phyloP scores from a whole-genome alignment of 1,139 yeast species.

The Candida freyschussii region DNA sequence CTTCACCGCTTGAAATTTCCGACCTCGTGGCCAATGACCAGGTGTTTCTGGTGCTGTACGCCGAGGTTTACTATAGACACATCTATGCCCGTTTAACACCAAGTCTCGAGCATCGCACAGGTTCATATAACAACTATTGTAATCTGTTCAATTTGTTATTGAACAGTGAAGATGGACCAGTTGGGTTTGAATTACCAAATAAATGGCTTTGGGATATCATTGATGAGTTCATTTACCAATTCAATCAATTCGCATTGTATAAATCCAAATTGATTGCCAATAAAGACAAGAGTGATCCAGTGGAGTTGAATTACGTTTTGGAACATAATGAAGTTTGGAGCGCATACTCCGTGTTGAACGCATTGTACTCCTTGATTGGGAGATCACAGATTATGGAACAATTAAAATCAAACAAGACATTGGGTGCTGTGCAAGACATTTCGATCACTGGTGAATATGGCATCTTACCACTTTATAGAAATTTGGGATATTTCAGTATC shows the following conservation, averaged over 20 bases:
- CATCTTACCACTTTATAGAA: constrained; percentile 37
- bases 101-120: constrained; percentile 39
- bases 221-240: constrained; percentile 48
- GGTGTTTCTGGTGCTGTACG: constrained; percentile 39
- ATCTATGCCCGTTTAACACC: constrained; percentile 40
- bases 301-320: constrained; percentile 33
- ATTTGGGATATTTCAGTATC: constrained; percentile 43
- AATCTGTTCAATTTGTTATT: constrained; percentile 41
- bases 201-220: constrained; percentile 49
- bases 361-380: constrained; percentile 41
- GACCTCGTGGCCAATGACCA: constrained; percentile 41
- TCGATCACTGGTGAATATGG: constrained; percentile 42
- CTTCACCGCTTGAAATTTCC: constrained; percentile 40
- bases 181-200: constrained; percentile 40
- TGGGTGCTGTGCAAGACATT: constrained; percentile 24
- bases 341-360: constrained; percentile 43
- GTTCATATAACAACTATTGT: constrained; percentile 45
- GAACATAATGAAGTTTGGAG: constrained; percentile 41
- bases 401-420: constrained; percentile 33
- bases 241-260: constrained; percentile 39
- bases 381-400: constrained; percentile 41
- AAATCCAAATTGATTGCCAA: constrained; percentile 33
- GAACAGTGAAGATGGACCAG: constrained; percentile 38
- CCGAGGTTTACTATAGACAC: constrained; percentile 46
- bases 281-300: constrained; percentile 26